Percentiles rank a stretch among this genome's conserved stretches.
phyloP scores from a whole-genome alignment of 1,284 basidiomycete species.

The Apiotrichum mycotoxinovorans region DNA sequence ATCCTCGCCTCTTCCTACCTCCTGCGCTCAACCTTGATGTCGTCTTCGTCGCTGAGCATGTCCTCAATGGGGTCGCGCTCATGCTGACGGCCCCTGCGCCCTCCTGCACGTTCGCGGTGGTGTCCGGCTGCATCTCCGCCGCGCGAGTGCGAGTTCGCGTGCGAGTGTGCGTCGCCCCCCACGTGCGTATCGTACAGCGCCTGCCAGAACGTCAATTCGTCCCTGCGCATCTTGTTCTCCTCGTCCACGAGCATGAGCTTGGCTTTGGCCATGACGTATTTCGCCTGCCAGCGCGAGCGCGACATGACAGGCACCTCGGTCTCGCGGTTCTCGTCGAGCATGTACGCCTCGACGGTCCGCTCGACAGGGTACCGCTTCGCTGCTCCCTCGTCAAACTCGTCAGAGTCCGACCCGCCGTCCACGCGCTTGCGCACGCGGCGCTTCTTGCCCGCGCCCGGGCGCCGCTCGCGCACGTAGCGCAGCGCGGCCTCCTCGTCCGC shows the following conservation, averaged over 20 bases:
- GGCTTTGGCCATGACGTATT: conserved; percentile 45
- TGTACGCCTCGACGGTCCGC: conserved; percentile 19
- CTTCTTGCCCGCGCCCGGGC: conserved; percentile 15
- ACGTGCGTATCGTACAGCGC: background rate
- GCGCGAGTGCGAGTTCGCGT: background rate
- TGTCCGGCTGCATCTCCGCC: background rate
- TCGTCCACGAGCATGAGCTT: conserved; percentile 48
- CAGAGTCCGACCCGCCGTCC: conserved; percentile 13
- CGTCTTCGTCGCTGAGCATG: background rate
- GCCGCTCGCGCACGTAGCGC: conserved; percentile 17
- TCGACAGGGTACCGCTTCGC: conserved; percentile 18
- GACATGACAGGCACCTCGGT: conserved; percentile 31
- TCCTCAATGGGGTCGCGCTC: conserved; percentile 1
- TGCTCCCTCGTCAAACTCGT: conserved; percentile 30
- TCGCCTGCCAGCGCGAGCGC: conserved; percentile 35
- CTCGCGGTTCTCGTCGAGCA: conserved; percentile 18
- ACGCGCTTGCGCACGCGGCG: conserved; percentile 10
- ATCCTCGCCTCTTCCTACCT: background rate
- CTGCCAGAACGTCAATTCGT: conserved; percentile 25
- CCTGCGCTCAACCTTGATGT: background rate
- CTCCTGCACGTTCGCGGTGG: background rate
- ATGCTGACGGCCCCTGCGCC: background rate
- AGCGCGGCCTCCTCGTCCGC: conserved; percentile 16
- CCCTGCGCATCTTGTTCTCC: conserved; percentile 42
- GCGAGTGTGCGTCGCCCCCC: background rate